Percentiles rank a stretch among this genome's conserved stretches.
Evolutionary conservation across 176 grass and related monocot genomes (phyloP).

Genomic region (Carex cristatella): DNA sequence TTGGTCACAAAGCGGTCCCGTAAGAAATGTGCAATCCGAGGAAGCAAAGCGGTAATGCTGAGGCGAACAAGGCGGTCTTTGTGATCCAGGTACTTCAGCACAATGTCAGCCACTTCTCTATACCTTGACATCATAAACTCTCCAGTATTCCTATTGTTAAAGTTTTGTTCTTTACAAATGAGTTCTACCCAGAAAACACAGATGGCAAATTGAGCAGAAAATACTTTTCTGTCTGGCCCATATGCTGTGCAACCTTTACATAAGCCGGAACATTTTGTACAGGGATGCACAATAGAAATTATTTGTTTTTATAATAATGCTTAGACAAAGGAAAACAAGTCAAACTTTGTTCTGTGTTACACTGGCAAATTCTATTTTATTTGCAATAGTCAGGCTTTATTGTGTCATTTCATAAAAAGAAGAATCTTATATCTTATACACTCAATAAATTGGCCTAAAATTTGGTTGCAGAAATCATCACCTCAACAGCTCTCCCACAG

Average conservation of each 20-base stretch:
- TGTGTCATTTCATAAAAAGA: neutral
- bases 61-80: conserved; percentile 90
- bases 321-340: neutral
- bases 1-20: conserved; percentile 97
- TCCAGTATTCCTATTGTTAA: conserved; percentile 73
- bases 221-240: neutral
- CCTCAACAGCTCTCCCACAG: conserved; percentile 95
- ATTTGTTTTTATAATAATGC: neutral
- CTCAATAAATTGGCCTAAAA: neutral
- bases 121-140: conserved; percentile 99
- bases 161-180: neutral
- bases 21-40: conserved; percentile 97
- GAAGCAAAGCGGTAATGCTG: conserved; percentile 99
- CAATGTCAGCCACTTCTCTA: conserved; percentile 98
- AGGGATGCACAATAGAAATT: neutral
- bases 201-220: neutral
- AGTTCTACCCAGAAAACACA: neutral
- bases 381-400: neutral
- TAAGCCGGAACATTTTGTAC: neutral
- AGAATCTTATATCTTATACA: neutral
- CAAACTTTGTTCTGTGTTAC: neutral
- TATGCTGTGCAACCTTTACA: neutral
- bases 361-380: neutral
- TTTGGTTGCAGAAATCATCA: conserved; percentile 18
- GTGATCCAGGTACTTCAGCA: conserved; percentile 85